Conservation (phyloP, 1,139 yeast genomes). For the Geotrichum aggregatum region DNA sequence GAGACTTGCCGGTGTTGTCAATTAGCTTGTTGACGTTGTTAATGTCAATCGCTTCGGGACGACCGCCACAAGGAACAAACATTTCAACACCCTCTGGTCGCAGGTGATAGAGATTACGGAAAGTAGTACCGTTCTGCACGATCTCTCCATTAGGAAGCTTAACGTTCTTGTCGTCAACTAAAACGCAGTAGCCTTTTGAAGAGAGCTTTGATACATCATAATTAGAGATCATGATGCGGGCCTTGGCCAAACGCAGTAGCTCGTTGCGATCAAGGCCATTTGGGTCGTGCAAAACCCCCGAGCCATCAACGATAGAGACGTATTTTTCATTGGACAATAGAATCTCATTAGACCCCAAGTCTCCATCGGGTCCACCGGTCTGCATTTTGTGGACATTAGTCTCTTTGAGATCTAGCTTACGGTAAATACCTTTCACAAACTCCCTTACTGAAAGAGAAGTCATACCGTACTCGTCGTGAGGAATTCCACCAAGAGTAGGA, state of each 20-base stretch:
- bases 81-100: conserved; percentile 64
- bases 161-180: conserved; percentile 81
- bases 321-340: conserved; percentile 79
- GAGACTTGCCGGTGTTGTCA: conserved; percentile 72
- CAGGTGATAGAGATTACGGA: conserved; percentile 88
- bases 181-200: conserved; percentile 69
- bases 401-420: conserved; percentile 62
- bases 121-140: conserved; percentile 81
- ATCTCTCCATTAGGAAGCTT: conserved; percentile 70
- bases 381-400: conserved; percentile 72
- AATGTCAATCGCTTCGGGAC: conserved; percentile 93
- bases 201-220: conserved; percentile 68
- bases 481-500: conserved; percentile 91
- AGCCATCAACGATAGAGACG: conserved; percentile 89
- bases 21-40: conserved; percentile 72
- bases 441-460: conserved; percentile 92
- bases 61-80: conserved; percentile 98
- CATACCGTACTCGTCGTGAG: conserved; percentile 98
- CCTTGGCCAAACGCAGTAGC: conserved; percentile 70
- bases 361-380: conserved; percentile 99
- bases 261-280: conserved; percentile 79
- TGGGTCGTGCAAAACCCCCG: conserved; percentile 92
- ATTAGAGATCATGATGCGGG: conserved; percentile 68
- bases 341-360: conserved; percentile 92
- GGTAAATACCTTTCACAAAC: conserved; percentile 83